Percentiles rank a stretch among this genome's conserved stretches.
These are phyloP conservation scores for Tetramitus jugosus DNA, from an alignment of 208 protist species.

Conservation along the genomic window DNA sequence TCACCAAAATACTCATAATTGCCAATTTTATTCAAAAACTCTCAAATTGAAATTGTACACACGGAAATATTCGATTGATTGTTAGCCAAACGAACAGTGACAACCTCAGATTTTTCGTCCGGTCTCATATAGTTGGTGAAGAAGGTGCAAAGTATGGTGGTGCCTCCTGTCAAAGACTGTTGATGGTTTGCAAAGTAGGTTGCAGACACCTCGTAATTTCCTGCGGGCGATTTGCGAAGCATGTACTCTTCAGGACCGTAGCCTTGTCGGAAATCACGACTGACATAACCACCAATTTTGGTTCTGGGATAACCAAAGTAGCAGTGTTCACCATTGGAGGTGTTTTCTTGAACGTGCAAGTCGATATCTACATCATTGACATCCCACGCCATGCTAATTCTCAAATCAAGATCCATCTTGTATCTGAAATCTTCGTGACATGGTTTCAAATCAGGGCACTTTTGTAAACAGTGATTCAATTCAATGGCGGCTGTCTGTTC, in stretches of 20 bases:
- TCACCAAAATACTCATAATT: too few relatives aligned
- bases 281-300: neutral
- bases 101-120: conserved; percentile 1
- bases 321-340: neutral
- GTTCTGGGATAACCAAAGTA: conserved; percentile 22
- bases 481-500: neutral
- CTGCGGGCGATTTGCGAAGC: neutral
- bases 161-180: conserved; percentile 4
- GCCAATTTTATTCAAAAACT: too few relatives aligned
- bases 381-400: conserved; percentile 23
- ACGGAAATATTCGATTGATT: neutral
- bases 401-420: conserved; percentile 8
- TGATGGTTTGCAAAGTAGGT: conserved; percentile 2
- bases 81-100: neutral
- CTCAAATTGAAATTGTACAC: conserved; percentile 11
- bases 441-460: neutral
- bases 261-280: conserved; percentile 22
- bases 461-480: neutral
- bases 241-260: conserved; percentile 33
- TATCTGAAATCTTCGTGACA: neutral
- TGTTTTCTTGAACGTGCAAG: conserved; percentile 28
- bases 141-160: conserved; percentile 3
- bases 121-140: conserved; percentile 24
- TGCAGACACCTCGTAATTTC: conserved; percentile 1
- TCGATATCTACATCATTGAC: conserved; percentile 21